Evolutionary conservation across 2,329 filamentous ascomycete species (phyloP), one percentile per base, ranked within the genome.

Genomic region (Paraconiothyrium sp.): DNA sequence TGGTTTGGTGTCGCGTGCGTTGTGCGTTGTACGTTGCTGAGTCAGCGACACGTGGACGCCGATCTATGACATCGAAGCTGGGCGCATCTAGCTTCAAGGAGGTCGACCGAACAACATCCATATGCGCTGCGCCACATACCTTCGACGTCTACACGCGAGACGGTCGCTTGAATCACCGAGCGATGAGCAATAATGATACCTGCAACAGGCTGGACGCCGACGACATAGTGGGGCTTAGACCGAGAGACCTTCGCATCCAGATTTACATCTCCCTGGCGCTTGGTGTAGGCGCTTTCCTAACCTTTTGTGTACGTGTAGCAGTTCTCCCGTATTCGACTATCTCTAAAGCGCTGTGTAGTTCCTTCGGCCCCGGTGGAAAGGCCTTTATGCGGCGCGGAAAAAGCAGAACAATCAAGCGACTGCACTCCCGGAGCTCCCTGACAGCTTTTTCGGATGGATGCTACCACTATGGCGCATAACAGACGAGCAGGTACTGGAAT

Each of bases 391-490:
- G 35, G 95, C 95, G 50, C 89, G 95, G 60, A 95, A 94, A 80
- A 89, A 90, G 71, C 89, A 91, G 66, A 88, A 88, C 68, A 84
- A 89, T 73, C 84, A 85, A n/a, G 86, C 86, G 16, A 85, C 85
- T 1, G 78, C 84, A 34, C 84, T 98, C 22, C 96, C 95, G 7
- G 85, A 90, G 37, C 86, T 99, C 10, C 92, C 94, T 20, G 88
- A 94, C 74, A 91, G 88, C 49, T 89, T 97, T 73, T 92, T 98
- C 69, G 94, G 94, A 72, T 99, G 95, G 95, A 95, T 99, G 50
- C 89, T 93, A 1, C 88, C 89, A 3, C 81, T 99, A 44, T 95
- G 93, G 82, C 88, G 82, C 67, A 92, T 99, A 63, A 92, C 89
- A 1, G 94, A 98, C 68, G 90, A 97, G 74, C 91, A 98, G 78